Evolutionary conservation across 352 stramenopile genomes (phyloP).

Genomic region (Phytophthora sp.): DNA sequence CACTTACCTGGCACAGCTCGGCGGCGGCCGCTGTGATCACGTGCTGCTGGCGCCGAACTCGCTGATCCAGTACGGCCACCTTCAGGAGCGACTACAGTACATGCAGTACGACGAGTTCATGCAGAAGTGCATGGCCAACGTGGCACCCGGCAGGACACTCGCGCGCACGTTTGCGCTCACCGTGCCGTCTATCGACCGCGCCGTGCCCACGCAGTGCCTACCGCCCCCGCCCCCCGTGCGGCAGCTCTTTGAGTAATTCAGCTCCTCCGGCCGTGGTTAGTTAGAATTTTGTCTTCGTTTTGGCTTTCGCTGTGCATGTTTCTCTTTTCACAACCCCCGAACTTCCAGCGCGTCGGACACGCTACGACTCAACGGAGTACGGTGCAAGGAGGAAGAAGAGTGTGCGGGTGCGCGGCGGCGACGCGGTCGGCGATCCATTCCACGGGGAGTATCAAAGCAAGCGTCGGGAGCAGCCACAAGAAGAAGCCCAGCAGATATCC

Average conservation of each 20-base stretch:
- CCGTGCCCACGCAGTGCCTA: constrained; percentile 43
- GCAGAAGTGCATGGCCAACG: constrained; percentile 44
- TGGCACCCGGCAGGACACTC: constrained; percentile 38
- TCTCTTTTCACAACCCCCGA: constrained; percentile 11
- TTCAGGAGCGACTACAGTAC: constrained; percentile 51
- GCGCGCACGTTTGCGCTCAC: constrained; percentile 47
- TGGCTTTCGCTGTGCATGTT: constrained; percentile 24
- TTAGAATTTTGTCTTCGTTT: constrained; percentile 32
- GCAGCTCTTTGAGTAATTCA: constrained; percentile 53
- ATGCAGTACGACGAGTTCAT: constrained; percentile 58
- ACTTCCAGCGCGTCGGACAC: constrained; percentile 11
- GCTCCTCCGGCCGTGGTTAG: constrained; percentile 20
- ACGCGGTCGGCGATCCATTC: no score
- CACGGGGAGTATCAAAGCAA: constrained; percentile 1
- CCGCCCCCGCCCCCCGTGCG: constrained; percentile 35
- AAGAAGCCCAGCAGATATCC: background rate
- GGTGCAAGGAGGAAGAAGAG: constrained; percentile 16
- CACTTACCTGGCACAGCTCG: constrained; percentile 43
- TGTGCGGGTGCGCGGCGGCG: background rate
- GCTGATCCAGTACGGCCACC: constrained; percentile 51
- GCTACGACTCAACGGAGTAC: constrained; percentile 16
- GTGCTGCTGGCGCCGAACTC: constrained; percentile 49
- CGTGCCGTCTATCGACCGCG: constrained; percentile 26
- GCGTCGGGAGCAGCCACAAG: background rate
- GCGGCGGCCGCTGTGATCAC: constrained; percentile 40